Conservation (phyloP, 306 rosid species). For the Parietaria judaica region DNA sequence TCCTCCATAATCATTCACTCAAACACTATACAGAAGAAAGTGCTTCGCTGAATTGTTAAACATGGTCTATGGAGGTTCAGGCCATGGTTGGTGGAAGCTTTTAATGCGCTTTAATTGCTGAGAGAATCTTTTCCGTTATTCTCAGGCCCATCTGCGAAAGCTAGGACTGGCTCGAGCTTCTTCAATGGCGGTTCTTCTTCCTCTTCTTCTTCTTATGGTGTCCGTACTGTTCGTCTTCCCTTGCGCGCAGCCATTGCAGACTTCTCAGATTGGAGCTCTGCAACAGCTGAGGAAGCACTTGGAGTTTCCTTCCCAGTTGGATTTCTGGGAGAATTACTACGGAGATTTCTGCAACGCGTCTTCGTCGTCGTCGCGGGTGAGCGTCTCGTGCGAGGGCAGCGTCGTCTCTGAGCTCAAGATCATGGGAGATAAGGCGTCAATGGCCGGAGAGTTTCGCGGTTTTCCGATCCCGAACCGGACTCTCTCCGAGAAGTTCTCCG, state of each 20-base stretch:
- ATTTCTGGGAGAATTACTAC: conserved; percentile 34
- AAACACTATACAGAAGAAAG: neutral
- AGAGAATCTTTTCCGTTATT: neutral
- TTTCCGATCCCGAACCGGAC: conserved; percentile 55
- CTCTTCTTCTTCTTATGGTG: conserved; percentile 36
- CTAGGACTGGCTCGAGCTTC: neutral
- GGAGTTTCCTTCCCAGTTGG: conserved; percentile 58
- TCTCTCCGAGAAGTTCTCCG: conserved; percentile 51
- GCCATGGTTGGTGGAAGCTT: conserved; percentile 1
- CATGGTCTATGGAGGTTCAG: neutral
- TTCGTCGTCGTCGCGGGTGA: conserved; percentile 32
- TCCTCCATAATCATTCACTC: conserved; percentile 12
- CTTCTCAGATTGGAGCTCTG: conserved; percentile 48
- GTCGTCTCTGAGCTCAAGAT: conserved; percentile 64
- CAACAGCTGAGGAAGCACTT: conserved; percentile 60
- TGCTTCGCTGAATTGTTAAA: neutral
- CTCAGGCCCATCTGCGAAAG: conserved; percentile 1
- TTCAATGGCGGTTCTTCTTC: conserved; percentile 40
- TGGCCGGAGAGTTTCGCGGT: conserved; percentile 45
- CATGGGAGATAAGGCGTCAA: conserved; percentile 53
- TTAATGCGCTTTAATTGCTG: neutral
- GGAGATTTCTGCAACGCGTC: conserved; percentile 49
- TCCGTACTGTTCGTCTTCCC: conserved; percentile 33
- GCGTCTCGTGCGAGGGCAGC: conserved; percentile 51
- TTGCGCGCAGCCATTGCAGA: conserved; percentile 41